phyloP scores from a whole-genome alignment of 352 stramenopile species.

The Phytophthora hybrid region DNA sequence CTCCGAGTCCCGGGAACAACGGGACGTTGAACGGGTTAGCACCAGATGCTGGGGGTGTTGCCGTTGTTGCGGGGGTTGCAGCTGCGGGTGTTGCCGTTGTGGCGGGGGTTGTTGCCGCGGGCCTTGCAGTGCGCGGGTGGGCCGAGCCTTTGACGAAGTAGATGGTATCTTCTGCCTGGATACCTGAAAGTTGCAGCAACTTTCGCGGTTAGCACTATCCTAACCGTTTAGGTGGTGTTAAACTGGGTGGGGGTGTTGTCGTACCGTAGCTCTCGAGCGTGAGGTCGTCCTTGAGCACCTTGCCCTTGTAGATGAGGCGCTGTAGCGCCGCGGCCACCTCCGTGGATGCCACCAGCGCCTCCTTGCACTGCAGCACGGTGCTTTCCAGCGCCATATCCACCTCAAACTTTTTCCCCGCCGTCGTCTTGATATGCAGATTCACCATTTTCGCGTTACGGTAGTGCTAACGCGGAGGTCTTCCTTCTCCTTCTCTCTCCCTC shows the following conservation, averaged over 20 bases:
- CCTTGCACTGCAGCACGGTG: conserved; percentile 83
- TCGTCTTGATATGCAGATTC: conserved; percentile 87
- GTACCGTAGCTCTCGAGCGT: conserved; percentile 86
- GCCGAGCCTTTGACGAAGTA: conserved; percentile 87
- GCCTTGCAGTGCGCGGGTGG: conserved; percentile 21
- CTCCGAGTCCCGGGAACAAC: conserved; percentile 46
- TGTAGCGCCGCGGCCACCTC: conserved; percentile 81
- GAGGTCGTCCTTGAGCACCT: conserved; percentile 91
- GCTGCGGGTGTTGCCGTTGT: conserved; percentile 22
- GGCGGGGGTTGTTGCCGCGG: conserved; percentile 25
- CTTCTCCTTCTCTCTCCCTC: conserved; percentile 19
- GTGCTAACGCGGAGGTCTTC: neutral
- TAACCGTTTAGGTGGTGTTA: neutral
- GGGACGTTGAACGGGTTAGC: conserved; percentile 67
- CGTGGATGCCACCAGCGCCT: conserved; percentile 70
- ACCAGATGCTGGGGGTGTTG: conserved; percentile 21
- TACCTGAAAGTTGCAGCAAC: conserved; percentile 43
- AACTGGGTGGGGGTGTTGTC: conserved; percentile 1
- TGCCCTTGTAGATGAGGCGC: conserved; percentile 92
- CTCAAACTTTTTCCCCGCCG: conserved; percentile 79
- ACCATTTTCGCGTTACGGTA: conserved; percentile 50
- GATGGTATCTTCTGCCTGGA: conserved; percentile 81
- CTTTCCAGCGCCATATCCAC: conserved; percentile 77
- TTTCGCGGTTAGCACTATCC: neutral
- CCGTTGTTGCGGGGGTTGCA: conserved; percentile 18